A percentile compares a stretch with the other conserved stretches of the same genome.
These are phyloP conservation scores for Lindgomyces ingoldianus DNA, from an alignment of 495 filamentous ascomycete species.

Conservation along the genomic window DNA sequence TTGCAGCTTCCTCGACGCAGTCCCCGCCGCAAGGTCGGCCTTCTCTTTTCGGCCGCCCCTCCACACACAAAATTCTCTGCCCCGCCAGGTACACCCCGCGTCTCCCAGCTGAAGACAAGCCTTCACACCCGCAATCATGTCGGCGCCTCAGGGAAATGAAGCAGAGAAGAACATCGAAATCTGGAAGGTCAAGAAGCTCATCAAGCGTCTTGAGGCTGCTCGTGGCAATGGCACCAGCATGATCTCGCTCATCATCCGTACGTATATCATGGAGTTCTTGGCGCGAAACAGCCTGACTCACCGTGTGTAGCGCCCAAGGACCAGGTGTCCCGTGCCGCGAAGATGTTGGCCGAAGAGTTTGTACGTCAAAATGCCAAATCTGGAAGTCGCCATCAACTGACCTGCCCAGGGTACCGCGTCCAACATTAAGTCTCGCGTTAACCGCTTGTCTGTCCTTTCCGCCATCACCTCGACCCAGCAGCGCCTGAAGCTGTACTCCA, in stretches of 20 bases:
- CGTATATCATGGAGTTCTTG: slow-evolving; percentile 41
- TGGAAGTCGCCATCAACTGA: slow-evolving; percentile 3
- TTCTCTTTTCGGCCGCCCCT: slow-evolving; percentile 5
- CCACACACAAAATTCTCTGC: slow-evolving; percentile 27
- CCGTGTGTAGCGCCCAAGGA: slow-evolving; percentile 80
- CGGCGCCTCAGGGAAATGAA: slow-evolving; percentile 81
- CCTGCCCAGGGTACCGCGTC: slow-evolving; percentile 75
- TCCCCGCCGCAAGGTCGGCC: slow-evolving; percentile 25
- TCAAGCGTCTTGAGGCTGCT: slow-evolving; percentile 78
- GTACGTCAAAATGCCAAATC: slow-evolving; percentile 55
- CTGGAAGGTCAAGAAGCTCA: slow-evolving; percentile 94
- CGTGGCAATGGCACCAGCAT: slow-evolving; percentile 95
- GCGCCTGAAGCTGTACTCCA: slow-evolving; percentile 96
- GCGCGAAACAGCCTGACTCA: slow-evolving; percentile 21
- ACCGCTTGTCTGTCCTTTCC: slow-evolving; percentile 93
- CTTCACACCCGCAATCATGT: slow-evolving; percentile 67
- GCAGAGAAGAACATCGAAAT: slow-evolving; percentile 98
- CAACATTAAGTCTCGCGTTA: slow-evolving; percentile 99
- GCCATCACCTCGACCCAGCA: slow-evolving; percentile 99
- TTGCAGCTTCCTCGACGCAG: not conserved
- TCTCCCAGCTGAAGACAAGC: slow-evolving; percentile 1
- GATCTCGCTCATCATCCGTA: slow-evolving; percentile 98
- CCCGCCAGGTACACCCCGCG: slow-evolving; percentile 6
- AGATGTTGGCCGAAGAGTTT: slow-evolving; percentile 99
- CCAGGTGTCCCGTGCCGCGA: slow-evolving; percentile 91